Base-by-base conservation (phyloP, 352 stramenopile genomes). In the Phytopythium helicoides region DNA sequence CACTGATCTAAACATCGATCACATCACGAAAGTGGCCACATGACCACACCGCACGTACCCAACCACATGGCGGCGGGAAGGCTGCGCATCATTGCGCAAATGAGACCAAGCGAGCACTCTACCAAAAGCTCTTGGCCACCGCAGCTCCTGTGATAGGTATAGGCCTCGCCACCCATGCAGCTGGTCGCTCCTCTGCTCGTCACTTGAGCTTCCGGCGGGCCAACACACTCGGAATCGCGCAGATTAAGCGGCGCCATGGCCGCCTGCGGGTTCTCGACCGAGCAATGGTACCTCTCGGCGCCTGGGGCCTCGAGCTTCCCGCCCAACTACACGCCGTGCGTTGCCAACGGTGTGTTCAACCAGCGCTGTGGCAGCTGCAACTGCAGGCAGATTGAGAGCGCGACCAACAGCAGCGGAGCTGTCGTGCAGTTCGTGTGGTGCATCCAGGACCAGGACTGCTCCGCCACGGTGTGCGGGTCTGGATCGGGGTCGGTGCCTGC, bases 361-460 rank as follows among this genome's bases (percentile, higher is more conserved):
- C 56, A 55, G 33, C 70, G 53, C 25, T 76, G 67, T 60, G 60
- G 62, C 52, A 56, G 52, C 6, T 76, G 67, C 48, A 64, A 28
- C 26, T 76, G 67, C 53, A 63, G 67, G 0, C 56, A 52, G 12
- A 19, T 46, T 4, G 45, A 52, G 11, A 65, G 48, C 18, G 50
- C 56, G n/a, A 45, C 19, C 14, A 33, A 38, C 23, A 38, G 62
- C 9, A 58, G 61, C 38, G 63, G 67, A 1, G 39, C 50, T 0
- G 62, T 49, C 18, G 51, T 62, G 22, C 65, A 62, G 44, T 76
- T 76, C 46, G 63, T 59, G 3, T 51, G 65, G 10, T 76, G 63
- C 28, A 39, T 72, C 3, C 54, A 58, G 36, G 66, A 53, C 14
- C 44, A 52, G 18, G 41, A 58, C 37, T 73, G 67, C n/a, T 36